Conservation (phyloP, 495 filamentous ascomycete species). For the Gamarada debralockiae region DNA sequence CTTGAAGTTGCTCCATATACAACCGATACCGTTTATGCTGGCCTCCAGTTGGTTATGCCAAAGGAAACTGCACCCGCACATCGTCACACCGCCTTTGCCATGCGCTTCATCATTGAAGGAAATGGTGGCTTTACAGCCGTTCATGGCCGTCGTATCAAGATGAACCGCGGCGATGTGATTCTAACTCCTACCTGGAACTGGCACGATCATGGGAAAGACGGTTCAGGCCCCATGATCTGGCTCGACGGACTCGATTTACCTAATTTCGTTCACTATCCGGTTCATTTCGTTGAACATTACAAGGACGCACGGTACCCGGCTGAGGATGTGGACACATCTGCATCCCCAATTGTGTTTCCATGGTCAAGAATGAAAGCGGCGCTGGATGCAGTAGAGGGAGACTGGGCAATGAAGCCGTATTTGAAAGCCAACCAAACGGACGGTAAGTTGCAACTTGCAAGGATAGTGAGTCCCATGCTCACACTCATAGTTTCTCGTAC, state of each 20-base stretch:
- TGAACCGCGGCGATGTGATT: slow-evolving; percentile 47
- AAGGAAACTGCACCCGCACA: slow-evolving; percentile 46
- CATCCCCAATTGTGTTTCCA: slow-evolving; percentile 38
- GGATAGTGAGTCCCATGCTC: no score
- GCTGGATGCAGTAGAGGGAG: slow-evolving; percentile 25
- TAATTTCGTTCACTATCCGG: slow-evolving; percentile 39
- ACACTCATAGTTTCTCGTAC: slow-evolving; percentile 19
- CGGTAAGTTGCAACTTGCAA: slow-evolving; percentile 18
- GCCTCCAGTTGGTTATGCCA: slow-evolving; percentile 46
- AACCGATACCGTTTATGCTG: slow-evolving; percentile 49
- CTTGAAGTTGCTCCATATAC: slow-evolving; percentile 41
- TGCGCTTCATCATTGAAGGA: slow-evolving; percentile 50
- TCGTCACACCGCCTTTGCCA: slow-evolving; percentile 45
- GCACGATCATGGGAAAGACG: slow-evolving; percentile 49
- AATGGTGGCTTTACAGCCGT: slow-evolving; percentile 45
- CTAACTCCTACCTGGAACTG: slow-evolving; percentile 48
- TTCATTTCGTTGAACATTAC: slow-evolving; percentile 46
- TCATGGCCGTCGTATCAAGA: slow-evolving; percentile 40
- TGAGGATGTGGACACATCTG: slow-evolving; percentile 31
- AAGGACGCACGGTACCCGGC: slow-evolving; percentile 37
- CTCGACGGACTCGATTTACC: slow-evolving; percentile 46
- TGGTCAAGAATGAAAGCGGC: slow-evolving; percentile 34
- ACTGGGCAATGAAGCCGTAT: slow-evolving; percentile 30
- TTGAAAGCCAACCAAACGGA: slow-evolving; percentile 32
- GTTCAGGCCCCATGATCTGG: slow-evolving; percentile 48